Base-by-base conservation (phyloP, 805 yeast genomes). In the Lipomyces orientalis region DNA sequence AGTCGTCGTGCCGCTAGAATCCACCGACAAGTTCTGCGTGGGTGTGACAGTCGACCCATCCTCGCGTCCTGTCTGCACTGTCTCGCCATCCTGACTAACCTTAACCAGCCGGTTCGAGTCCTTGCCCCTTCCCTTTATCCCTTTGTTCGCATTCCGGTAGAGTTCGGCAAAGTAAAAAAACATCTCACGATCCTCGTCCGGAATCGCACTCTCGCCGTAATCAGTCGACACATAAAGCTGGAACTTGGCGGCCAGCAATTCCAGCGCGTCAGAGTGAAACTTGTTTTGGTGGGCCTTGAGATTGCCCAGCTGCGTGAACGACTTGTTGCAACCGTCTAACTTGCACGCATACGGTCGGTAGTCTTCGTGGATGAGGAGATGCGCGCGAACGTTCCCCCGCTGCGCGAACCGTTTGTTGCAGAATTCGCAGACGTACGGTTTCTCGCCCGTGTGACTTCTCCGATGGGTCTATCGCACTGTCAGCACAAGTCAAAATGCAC, bases 251-350 rank as follows among this genome's bases (percentile, higher is more conserved):
- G 96, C 90, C 76, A 93, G 81, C 39, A 81, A 81, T 71, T 87
- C 87, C 70, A 94, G 81, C 0, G 96, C 88, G 16, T 85, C 86
- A 1, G 66, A 25, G 52, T 71, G 98, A 76, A 93, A 92, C 73
- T 93, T 83, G 79, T 93, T 94, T 76, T 93, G 98, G 78, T 94
- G 98, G 0, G 97, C 90, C 79, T 94, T 93, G 82, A 93, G 84
- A 75, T 93, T 93, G 2, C 98, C 98, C 73, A 93, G 82, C 80
- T 93, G 98, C 0, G 97, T 90, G 52, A 72, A 73, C 14, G 72
- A 34, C 35, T 60, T 63, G 31, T 57, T 62, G 54, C 76, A 73
- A 4, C 55, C 63, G 51, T 60, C 67, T 12, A 66, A 56, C 7
- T 65, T 58, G 60, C 76, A 73, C 16, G 37, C 39, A 56, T 61